These are phyloP conservation scores for Apiotrichum laibachii DNA, from an alignment of 1,284 basidiomycete genomes.

Conservation along the genomic window DNA sequence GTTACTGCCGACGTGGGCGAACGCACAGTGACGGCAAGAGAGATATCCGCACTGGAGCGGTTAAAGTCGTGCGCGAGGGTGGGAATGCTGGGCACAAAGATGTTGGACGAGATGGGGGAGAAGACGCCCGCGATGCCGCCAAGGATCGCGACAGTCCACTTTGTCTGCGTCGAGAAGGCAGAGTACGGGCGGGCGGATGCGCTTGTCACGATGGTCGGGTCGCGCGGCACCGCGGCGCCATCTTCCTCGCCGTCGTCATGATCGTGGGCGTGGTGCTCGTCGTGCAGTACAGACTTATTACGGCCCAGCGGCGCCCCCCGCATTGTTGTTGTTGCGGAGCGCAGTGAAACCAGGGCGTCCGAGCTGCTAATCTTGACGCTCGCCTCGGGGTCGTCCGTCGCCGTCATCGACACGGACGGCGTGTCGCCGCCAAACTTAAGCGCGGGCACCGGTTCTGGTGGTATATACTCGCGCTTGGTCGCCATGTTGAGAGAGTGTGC, in stretches of 20 bases:
- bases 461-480: too few species aligned
- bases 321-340: too few species aligned
- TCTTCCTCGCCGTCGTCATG: not conserved
- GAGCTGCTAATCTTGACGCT: not conserved
- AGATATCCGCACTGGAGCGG: conserved; percentile 38
- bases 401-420: not conserved
- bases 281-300: not conserved
- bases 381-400: not conserved
- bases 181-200: conserved; percentile 33
- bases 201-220: conserved; percentile 17
- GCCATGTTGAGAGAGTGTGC: too few species aligned
- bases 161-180: conserved; percentile 33
- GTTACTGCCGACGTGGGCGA: not conserved
- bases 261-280: not conserved
- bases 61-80: conserved; percentile 37
- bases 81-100: conserved; percentile 29
- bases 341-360: not conserved
- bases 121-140: conserved; percentile 37
- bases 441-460: too few species aligned
- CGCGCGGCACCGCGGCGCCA: conserved; percentile 4
- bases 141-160: conserved; percentile 32
- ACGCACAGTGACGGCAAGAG: conserved; percentile 43
- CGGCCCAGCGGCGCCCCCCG: not conserved
- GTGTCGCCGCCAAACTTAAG: too few species aligned
- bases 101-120: conserved; percentile 26